Evolutionary conservation across 177 flowering plant genomes (phyloP), one percentile per base, ranked within the genome.

Genomic region (Vitis hybrid): DNA sequence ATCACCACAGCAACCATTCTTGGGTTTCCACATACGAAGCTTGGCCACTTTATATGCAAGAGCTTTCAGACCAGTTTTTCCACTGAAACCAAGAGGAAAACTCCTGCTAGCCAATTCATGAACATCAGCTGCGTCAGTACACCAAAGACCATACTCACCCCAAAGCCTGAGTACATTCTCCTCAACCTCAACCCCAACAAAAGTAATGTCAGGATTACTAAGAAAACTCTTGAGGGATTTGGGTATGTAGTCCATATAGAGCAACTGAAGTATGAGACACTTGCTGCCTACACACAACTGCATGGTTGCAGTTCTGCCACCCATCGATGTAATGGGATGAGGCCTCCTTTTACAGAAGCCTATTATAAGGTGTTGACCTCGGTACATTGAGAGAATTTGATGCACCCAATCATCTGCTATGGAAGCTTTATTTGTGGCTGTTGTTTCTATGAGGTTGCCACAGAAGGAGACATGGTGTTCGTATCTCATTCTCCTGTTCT

Each of bases 231-330:
- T 71, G 57, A 81, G 56, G 10, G 84, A 71, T 17, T 65, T 19
- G 0, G 86, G 82, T 33, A 81, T 71, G 56, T 55, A 51, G 53
- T 81, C 82, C 68, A 83, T 19, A 72, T 76, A 76, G 57, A 77
- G 66, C 3, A 83, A 73, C 61, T 81, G 84, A 19, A 81, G 19
- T 5, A 83, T 77, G 2, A 81, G 65, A 64, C 84, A 83, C 24
- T 77, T 75, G 7, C 60, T 54, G 65, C 71, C 75, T 1, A 79
- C 61, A 69, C 83, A 85, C 1, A 85, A 81, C 63, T 85, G 88
- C 28, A 85, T 66, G 2, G 80, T 82, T 10, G 84, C 84, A 0
- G 82, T 60, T 68, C 73, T 82, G 79, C 59, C 15, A 65, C 65
- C 63, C 76, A 71, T 33, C 2, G 13, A 72, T 44, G 67, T 14